Evolutionary conservation across 225 moss, liverwort and hornwort genomes (phyloP).

Genomic region (Pleurozium schreberi): DNA sequence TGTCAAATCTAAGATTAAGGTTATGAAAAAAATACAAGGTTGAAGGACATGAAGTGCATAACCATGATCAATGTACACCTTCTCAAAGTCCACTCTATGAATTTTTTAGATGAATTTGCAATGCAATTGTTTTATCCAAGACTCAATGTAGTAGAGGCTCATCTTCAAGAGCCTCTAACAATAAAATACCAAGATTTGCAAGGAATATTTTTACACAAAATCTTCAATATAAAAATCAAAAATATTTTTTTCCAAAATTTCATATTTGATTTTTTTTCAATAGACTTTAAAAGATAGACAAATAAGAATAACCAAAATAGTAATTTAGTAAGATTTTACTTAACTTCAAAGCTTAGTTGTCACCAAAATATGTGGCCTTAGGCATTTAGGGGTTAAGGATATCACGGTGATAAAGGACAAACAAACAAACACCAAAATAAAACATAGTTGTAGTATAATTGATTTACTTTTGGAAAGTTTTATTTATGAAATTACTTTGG

Average conservation of each 20-base stretch:
- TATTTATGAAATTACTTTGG: too few relatives aligned
- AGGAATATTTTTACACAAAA: too few relatives aligned
- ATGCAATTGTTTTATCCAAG: too few relatives aligned
- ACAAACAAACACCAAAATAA: not conserved
- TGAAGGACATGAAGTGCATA: not conserved
- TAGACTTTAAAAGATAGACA: not conserved
- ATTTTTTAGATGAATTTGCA: too few relatives aligned
- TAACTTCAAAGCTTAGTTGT: not conserved
- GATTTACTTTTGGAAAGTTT: not conserved
- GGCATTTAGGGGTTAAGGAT: not conserved
- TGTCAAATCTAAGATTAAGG: not conserved
- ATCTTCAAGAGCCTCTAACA: not conserved
- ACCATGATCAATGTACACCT: accelerated
- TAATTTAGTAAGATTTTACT: not conserved
- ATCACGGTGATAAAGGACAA: not conserved
- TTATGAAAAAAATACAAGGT: not conserved
- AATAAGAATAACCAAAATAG: accelerated
- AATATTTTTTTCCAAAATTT: not conserved
- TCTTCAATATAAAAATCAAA: not conserved
- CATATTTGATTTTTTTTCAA: not conserved
- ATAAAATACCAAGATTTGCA: not conserved
- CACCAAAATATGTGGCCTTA: not conserved
- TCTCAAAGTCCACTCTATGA: not conserved
- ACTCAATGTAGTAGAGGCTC: not conserved
- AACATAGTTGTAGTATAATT: not conserved